A percentile compares a stretch with the other conserved stretches of the same genome.
These are phyloP conservation scores for Erythrobasidium yunnanense DNA, from an alignment of 768 basidiomycete species.

Conservation along the genomic window DNA sequence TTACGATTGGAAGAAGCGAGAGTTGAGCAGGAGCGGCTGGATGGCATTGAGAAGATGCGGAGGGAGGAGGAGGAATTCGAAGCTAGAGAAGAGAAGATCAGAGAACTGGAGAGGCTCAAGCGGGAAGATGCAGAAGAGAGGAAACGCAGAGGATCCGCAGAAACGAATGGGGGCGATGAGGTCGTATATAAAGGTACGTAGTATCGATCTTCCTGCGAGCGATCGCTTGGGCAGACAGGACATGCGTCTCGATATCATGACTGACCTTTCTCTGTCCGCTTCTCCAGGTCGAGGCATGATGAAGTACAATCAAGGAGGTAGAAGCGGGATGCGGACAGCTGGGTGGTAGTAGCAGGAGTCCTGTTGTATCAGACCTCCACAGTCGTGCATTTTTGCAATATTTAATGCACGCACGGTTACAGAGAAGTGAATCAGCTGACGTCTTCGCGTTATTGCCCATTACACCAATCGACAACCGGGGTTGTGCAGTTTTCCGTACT, in stretches of 20 bases:
- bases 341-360: conserved; percentile 4
- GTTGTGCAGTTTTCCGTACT: no score
- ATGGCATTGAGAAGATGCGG: conserved; percentile 25
- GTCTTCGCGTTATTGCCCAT: no score
- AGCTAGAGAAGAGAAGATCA: not conserved
- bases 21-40: not conserved
- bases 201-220: no score
- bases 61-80: conserved; percentile 13
- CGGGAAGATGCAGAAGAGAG: conserved; percentile 19
- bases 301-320: conserved; percentile 10
- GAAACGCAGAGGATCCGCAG: not conserved
- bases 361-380: no score
- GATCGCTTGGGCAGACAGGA: no score
- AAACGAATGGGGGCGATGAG: not conserved
- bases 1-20: conserved; percentile 15
- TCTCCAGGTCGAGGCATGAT: conserved; percentile 22
- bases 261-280: no score
- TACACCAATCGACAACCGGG: no score
- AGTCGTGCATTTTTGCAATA: not conserved
- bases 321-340: conserved; percentile 17
- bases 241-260: conserved; percentile 29
- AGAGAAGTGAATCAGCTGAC: no score
- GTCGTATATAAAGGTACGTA: conserved; percentile 34
- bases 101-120: conserved; percentile 50
- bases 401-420: not conserved